phyloP scores from a whole-genome alignment of 1,284 basidiomycete genomes.

The Sporisorium exsertum region DNA sequence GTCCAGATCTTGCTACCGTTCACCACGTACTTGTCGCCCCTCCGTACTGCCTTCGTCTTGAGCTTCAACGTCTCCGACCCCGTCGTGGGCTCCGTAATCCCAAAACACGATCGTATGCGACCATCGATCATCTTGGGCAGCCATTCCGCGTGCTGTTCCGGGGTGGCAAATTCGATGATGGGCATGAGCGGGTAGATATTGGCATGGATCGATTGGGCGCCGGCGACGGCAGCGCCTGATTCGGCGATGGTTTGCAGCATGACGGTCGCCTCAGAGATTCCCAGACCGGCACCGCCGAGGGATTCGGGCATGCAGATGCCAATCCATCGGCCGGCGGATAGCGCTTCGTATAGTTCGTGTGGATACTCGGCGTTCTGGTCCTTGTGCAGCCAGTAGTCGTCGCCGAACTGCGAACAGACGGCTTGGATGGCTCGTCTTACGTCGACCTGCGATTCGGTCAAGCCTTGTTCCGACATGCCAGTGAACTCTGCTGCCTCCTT shows the following conservation, averaged over 20 bases:
- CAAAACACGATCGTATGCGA: conserved; percentile 69
- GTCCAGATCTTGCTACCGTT: conserved; percentile 68
- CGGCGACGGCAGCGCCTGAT: conserved; percentile 60
- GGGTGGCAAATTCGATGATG: conserved; percentile 55
- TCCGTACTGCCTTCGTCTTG: conserved; percentile 59
- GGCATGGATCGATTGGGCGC: conserved; percentile 56
- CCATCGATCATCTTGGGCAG: conserved; percentile 69
- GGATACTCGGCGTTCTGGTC: conserved; percentile 46
- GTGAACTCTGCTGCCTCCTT: conserved; percentile 26
- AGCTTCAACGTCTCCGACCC: conserved; percentile 68
- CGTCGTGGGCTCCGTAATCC: conserved; percentile 69
- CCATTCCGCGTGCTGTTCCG: conserved; percentile 61
- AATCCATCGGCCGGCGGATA: conserved; percentile 44
- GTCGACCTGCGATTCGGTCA: conserved; percentile 53
- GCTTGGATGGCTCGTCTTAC: conserved; percentile 44
- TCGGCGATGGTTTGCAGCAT: conserved; percentile 71
- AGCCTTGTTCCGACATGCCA: conserved; percentile 47
- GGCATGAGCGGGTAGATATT: conserved; percentile 61
- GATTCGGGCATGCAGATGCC: conserved; percentile 55
- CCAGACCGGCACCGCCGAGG: conserved; percentile 68
- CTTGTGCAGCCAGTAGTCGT: conserved; percentile 52
- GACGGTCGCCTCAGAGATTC: conserved; percentile 70
- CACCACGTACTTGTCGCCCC: conserved; percentile 57
- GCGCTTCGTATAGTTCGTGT: conserved; percentile 56
- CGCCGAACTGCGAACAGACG: conserved; percentile 43